phyloP scores from a whole-genome alignment of 2,329 filamentous ascomycete genomes.

The Dryadomyces sulphureus region DNA sequence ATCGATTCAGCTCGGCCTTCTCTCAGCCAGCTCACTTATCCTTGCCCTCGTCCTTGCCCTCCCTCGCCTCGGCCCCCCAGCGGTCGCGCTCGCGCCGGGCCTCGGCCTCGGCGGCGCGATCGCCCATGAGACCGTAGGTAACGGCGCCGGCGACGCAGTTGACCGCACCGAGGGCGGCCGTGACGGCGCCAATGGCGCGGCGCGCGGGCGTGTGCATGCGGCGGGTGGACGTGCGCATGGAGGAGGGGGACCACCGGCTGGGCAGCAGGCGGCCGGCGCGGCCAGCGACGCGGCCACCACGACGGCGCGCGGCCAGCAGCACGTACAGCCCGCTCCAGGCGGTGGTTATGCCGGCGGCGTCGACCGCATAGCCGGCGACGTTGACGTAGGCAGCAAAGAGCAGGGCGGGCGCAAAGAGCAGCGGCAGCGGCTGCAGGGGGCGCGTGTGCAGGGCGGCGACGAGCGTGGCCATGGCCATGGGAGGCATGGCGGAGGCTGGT shows the following conservation, averaged over 20 bases:
- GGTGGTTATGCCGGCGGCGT: conserved; percentile 38
- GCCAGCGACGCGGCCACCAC: conserved; percentile 11
- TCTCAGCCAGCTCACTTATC: too few species aligned
- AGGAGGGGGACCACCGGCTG: conserved; percentile 13
- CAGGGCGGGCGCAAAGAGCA: conserved; percentile 35
- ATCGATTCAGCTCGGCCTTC: too few species aligned
- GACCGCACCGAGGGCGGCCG: conserved; percentile 31
- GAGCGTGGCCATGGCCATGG: conserved; percentile 40
- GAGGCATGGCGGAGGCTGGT: conserved; percentile 38
- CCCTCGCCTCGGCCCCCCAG: conserved; percentile 23
- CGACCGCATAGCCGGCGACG: conserved; percentile 42
- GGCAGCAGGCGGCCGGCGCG: background rate
- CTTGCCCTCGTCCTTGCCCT: background rate
- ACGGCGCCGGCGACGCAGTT: conserved; percentile 36
- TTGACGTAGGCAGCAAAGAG: conserved; percentile 44
- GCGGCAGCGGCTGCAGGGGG: conserved; percentile 34
- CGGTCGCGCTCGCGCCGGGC: conserved; percentile 33
- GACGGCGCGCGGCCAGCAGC: conserved; percentile 33
- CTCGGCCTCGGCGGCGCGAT: conserved; percentile 33
- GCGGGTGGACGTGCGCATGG: conserved; percentile 24
- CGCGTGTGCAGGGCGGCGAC: conserved; percentile 40
- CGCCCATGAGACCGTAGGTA: conserved; percentile 32
- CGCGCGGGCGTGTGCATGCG: conserved; percentile 18
- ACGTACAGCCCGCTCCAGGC: conserved; percentile 44
- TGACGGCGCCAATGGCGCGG: conserved; percentile 33